Conservation (phyloP, 2,329 filamentous ascomycete genomes). For the Sporothrix variecibatus region DNA sequence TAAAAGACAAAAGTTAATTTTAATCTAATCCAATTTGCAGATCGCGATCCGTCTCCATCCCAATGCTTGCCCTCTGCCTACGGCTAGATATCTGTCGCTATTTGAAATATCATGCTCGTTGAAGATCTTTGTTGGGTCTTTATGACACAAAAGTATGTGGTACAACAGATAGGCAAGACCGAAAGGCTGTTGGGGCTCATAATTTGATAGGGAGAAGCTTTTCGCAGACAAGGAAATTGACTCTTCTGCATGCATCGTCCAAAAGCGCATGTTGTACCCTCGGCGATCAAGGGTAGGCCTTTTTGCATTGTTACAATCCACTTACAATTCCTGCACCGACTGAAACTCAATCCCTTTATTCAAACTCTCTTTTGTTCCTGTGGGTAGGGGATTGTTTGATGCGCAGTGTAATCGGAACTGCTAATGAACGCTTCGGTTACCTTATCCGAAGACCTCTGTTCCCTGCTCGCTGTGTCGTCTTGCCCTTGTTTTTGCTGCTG, state of each 20-base stretch:
- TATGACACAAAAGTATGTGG: background rate
- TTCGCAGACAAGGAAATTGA: background rate
- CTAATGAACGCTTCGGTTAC: background rate
- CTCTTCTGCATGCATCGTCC: background rate
- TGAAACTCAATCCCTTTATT: background rate
- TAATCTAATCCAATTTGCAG: background rate
- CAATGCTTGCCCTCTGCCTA: background rate
- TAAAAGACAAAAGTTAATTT: background rate
- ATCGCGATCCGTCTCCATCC: background rate
- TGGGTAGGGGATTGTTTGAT: background rate
- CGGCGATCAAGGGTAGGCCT: background rate
- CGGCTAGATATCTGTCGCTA: background rate
- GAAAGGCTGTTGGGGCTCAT: background rate
- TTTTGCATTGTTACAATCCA: background rate
- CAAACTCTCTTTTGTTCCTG: background rate
- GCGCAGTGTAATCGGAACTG: background rate
- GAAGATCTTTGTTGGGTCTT: background rate
- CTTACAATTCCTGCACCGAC: background rate
- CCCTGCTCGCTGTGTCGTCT: background rate
- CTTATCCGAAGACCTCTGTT: background rate
- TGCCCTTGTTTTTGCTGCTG: background rate
- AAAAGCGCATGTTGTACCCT: constrained; percentile 10
- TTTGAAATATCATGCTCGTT: background rate
- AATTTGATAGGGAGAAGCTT: too few relatives aligned
- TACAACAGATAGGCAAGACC: background rate